Evolutionary conservation across 2,329 filamentous ascomycete genomes (phyloP).

Genomic region (Lecanosticta acicola): DNA sequence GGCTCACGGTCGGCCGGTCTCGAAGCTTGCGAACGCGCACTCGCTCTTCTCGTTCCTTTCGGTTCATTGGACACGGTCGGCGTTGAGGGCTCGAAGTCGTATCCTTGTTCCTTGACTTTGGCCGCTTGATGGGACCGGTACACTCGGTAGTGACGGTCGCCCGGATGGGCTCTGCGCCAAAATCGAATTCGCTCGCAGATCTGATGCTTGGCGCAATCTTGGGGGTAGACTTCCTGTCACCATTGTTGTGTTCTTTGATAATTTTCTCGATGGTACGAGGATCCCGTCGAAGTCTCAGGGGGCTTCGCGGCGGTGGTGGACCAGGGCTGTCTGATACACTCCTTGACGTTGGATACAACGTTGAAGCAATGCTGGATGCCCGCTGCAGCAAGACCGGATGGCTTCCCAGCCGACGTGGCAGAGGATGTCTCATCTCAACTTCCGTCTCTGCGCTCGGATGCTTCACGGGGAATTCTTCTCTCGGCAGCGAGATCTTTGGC

Average conservation of each 20-base stretch:
- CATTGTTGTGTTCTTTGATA: slow-evolving; percentile 16
- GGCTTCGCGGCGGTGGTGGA: slow-evolving; percentile 32
- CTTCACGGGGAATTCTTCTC: slow-evolving; percentile 28
- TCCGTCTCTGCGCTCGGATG: slow-evolving; percentile 23
- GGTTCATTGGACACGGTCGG: slow-evolving; percentile 15
- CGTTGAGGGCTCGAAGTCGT: slow-evolving; percentile 11
- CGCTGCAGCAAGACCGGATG: slow-evolving; percentile 29
- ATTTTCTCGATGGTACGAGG: slow-evolving; percentile 26
- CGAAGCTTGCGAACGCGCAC: slow-evolving; percentile 32
- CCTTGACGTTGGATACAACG: slow-evolving; percentile 21
- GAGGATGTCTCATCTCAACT: slow-evolving; percentile 28
- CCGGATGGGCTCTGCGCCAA: slow-evolving; percentile 21
- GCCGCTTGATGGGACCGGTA: slow-evolving; percentile 30
- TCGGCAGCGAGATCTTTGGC: slow-evolving; percentile 23
- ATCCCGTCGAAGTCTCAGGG: slow-evolving; percentile 26
- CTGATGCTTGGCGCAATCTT: slow-evolving; percentile 28
- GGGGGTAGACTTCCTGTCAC: slow-evolving; percentile 20
- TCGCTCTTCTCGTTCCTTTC: slow-evolving; percentile 30
- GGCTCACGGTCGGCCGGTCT: slow-evolving; percentile 22
- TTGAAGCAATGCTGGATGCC: slow-evolving; percentile 28
- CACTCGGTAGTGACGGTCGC: slow-evolving; percentile 31
- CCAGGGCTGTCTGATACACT: slow-evolving; percentile 31
- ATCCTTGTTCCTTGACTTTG: slow-evolving; percentile 24
- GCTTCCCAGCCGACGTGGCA: slow-evolving; percentile 28
- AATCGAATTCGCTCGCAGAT: slow-evolving; percentile 24